These are phyloP conservation scores for Epichloe typhina DNA, from an alignment of 2,329 filamentous ascomycete species.

Conservation along the genomic window DNA sequence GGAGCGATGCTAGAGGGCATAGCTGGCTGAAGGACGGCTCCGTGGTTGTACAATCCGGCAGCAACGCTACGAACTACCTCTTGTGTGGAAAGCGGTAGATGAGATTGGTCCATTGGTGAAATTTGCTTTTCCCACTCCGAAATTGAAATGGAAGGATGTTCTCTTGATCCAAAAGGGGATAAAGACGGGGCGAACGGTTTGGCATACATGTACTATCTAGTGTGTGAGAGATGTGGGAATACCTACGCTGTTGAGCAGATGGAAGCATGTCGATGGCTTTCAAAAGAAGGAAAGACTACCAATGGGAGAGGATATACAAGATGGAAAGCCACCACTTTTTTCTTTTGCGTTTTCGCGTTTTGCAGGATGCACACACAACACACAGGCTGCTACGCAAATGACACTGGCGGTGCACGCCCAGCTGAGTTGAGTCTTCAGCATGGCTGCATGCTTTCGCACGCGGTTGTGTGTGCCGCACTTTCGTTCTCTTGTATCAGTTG, in stretches of 20 bases:
- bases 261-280: not conserved
- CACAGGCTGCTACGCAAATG: not conserved
- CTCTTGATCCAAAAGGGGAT: not conserved
- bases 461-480: not conserved
- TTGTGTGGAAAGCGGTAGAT: not conserved
- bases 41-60: not conserved
- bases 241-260: not conserved
- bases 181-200: constrained; percentile 2
- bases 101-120: not conserved
- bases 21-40: not conserved
- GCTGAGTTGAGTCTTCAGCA: not conserved
- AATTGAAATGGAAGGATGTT: not conserved
- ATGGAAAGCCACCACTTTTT: not conserved
- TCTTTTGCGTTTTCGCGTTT: not conserved
- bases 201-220: constrained; percentile 5
- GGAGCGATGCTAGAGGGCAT: not conserved
- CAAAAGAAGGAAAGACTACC: not conserved
- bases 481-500: not conserved
- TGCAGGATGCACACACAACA: not conserved
- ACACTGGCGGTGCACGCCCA: not conserved
- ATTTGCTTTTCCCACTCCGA: not conserved
- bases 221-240: not conserved
- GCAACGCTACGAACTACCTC: no score
- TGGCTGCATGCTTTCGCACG: not conserved
- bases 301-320: not conserved